These are phyloP conservation scores for Melanogaster broomeanus DNA, from an alignment of 768 basidiomycete genomes.

Conservation along the genomic window DNA sequence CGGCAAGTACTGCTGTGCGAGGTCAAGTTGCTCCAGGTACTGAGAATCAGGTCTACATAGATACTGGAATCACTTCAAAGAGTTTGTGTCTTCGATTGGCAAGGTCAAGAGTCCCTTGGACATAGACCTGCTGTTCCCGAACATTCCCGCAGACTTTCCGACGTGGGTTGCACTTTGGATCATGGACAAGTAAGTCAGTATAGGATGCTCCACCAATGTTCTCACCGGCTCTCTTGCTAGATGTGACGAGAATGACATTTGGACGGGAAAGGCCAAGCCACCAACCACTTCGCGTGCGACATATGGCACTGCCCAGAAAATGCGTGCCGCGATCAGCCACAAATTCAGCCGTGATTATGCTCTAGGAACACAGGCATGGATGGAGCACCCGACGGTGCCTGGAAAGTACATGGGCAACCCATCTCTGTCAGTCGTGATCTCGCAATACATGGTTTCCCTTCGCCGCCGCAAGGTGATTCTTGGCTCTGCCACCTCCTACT, in stretches of 20 bases:
- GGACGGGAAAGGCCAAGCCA: slow-evolving; percentile 15
- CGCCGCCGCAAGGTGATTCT: not conserved
- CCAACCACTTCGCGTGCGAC: slow-evolving; percentile 7
- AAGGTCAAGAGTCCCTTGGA: slow-evolving; percentile 13
- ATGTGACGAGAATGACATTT: slow-evolving; percentile 26
- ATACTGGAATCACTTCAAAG: slow-evolving; percentile 16
- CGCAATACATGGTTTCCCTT: slow-evolving; percentile 32
- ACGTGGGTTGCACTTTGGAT: slow-evolving; percentile 30
- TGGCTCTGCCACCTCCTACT: not conserved
- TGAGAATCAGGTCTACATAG: too few relatives aligned
- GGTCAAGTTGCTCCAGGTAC: too few relatives aligned
- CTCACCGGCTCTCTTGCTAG: slow-evolving; percentile 4
- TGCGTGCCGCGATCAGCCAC: slow-evolving; percentile 34
- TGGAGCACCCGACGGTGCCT: slow-evolving; percentile 17
- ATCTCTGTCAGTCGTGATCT: slow-evolving; percentile 27
- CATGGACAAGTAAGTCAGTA: slow-evolving; percentile 20
- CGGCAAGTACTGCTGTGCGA: too few relatives aligned
- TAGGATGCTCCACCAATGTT: too few relatives aligned
- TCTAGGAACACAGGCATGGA: slow-evolving; percentile 31
- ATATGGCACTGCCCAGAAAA: slow-evolving; percentile 38
- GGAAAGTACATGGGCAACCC: slow-evolving; percentile 30
- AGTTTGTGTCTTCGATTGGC: slow-evolving; percentile 11
- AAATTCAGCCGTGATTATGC: slow-evolving; percentile 27
- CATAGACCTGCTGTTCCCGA: slow-evolving; percentile 9
- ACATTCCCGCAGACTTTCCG: slow-evolving; percentile 18